Conservation (phyloP, 2,329 filamentous ascomycete species). For the Talaromyces sp. region DNA sequence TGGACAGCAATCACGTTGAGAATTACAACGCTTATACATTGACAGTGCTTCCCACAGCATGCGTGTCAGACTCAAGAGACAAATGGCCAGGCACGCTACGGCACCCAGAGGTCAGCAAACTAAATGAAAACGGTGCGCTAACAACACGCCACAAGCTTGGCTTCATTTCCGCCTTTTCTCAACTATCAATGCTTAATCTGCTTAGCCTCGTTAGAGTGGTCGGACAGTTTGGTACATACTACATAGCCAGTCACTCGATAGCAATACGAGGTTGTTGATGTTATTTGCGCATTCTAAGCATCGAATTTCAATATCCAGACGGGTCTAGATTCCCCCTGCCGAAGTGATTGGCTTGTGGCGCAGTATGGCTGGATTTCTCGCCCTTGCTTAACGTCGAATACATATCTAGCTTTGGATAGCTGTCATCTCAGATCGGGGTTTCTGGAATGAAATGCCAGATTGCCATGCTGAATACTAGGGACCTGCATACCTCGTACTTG, state of each 20-base stretch:
- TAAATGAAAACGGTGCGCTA: not conserved
- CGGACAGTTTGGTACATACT: not conserved
- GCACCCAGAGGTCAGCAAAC: not conserved
- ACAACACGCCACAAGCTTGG: constrained; percentile 9
- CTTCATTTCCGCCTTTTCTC: constrained; percentile 3
- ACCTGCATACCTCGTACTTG: not conserved
- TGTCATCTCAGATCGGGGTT: not conserved
- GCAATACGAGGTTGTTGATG: not conserved
- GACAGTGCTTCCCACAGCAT: not conserved
- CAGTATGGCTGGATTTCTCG: not conserved
- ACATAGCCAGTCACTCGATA: not conserved
- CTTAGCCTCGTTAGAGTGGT: not conserved
- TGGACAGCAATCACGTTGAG: not conserved
- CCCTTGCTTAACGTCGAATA: not conserved
- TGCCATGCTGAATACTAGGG: not conserved
- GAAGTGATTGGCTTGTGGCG: not conserved
- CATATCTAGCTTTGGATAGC: not conserved
- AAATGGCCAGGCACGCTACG: not conserved
- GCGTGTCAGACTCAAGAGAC: not conserved
- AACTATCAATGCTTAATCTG: constrained; percentile 3
- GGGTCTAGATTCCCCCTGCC: not conserved
- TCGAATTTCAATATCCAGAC: not conserved
- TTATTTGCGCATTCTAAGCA: not conserved
- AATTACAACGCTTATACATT: not conserved
- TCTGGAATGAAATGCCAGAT: not conserved